Evolutionary conservation across 2,329 filamentous ascomycete species (phyloP), one percentile per base, ranked within the genome.

Genomic region (Neurospora sp.): DNA sequence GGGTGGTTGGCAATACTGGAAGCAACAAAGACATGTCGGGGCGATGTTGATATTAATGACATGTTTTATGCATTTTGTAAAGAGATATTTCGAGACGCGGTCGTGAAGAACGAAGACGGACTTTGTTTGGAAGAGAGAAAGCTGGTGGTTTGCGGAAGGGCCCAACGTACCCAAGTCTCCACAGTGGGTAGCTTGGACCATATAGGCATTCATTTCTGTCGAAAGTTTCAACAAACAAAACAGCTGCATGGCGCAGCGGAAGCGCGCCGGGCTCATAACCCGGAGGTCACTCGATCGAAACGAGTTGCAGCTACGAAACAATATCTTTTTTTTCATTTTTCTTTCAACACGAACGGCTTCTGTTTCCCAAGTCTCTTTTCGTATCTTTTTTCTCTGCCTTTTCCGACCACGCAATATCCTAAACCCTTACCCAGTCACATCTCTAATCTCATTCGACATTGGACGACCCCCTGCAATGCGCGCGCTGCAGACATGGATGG

Each of bases 191-290:
- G 28, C 28, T 33, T 6, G 46, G 46, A 28, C 23, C 46, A 3
- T 57, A 57, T 40, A 38, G 17, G 10, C 4, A 33, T 2, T 6
- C 0, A 1, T 19, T 33, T 8, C 10, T 17, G 3, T 38, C 0
- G 4, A 57, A 40, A 8, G 0, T 39, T 10, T 17, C 28, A 46
- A 52, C 3, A 0, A 40, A 37, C n/a, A 6, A 41, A 67, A 36
- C 46, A 67, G 68, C 68, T 62, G 43, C 57, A 66, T 69, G 43
- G 68, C 66, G 67, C 19, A 69, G 68, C 38, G 68, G 65, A 38
- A 69, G 67, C 67, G 66, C 68, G 68, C 41, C 68, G 66, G 68
- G 67, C 67, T 68, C 67, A 68, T 68, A 68, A 66, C 68, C 66
- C 65, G 66, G 66, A 67, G 66, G 38, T 69, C 68, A 66, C 66